Evolutionary conservation across 768 basidiomycete genomes (phyloP), one percentile per base, ranked within the genome.

Genomic region (Rhizopogon roseolus): DNA sequence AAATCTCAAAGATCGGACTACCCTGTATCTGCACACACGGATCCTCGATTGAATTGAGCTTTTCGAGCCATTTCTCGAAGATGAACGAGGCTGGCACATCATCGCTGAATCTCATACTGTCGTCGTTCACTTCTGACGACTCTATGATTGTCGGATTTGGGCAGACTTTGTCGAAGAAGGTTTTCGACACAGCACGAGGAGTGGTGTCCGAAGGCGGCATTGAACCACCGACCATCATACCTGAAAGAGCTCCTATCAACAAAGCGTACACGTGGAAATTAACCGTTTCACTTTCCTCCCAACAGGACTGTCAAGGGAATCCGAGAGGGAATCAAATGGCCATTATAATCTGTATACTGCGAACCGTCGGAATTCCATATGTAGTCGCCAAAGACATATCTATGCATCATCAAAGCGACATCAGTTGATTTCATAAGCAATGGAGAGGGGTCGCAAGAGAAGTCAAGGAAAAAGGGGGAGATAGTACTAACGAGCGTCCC

Each of bases 331-430:
- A 73, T 72, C 14, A 59, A 50, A 19, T 70, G 68, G 10, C 67
- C 71, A 49, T 71, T 65, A 52, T 64, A 75, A 13, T 66, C 63
- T 6, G 75, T 64, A 58, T 73, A 78, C 7, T 60, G 60, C 17
- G 69, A 65, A 2, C 69, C 61, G 38, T 71, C 60, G 11, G 60
- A 50, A 9, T 71, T 70, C 76, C 75, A 77, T 19, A 70, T 62
- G 51, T 75, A 77, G 52, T 78, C 71, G 39, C 74, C 65, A 52
- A 77, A 77, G 14, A 77, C 76, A 34, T 69, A 72, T 5, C 77
- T 75, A 57, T 10, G 27, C 9, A 16, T 32, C 29, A 32, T 10
- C 29, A 32, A 29, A 8, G 32, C 22, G 45, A 27, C 29, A 52
- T 66, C 14, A 57, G 56, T 39, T 4, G 36, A 25, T 4, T 48